Evolutionary conservation across 495 filamentous ascomycete genomes (phyloP).

Genomic region (Aspergillus coremiiformis): DNA sequence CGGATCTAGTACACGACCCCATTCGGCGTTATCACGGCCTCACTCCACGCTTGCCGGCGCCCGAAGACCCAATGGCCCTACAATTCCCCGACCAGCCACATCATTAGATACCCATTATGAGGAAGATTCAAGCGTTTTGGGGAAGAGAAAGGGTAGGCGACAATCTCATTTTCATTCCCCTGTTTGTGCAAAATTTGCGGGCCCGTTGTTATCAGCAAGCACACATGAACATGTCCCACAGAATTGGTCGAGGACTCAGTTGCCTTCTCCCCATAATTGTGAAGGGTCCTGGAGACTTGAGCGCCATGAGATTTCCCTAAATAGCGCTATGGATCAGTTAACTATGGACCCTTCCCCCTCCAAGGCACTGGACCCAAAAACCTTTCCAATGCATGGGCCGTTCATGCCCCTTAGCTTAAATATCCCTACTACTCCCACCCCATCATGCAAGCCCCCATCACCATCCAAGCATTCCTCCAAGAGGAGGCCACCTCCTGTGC

Average conservation of each 20-base stretch:
- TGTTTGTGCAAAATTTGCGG: slow-evolving; percentile 16
- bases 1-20: slow-evolving; percentile 45
- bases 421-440: slow-evolving; percentile 15
- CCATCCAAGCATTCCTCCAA: slow-evolving; percentile 19
- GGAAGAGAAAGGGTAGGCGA: slow-evolving; percentile 66
- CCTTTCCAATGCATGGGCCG: slow-evolving; percentile 5
- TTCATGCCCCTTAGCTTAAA: slow-evolving; percentile 11
- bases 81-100: slow-evolving; percentile 50
- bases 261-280: not conserved
- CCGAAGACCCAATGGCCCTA: slow-evolving; percentile 35
- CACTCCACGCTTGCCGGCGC: slow-evolving; percentile 40
- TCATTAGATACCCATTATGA: slow-evolving; percentile 50
- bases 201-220: slow-evolving; percentile 19
- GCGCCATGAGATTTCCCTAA: slow-evolving; percentile 1
- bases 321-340: slow-evolving; percentile 9
- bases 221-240: slow-evolving; percentile 10
- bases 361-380: slow-evolving; percentile 2
- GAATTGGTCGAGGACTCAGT: too few species aligned
- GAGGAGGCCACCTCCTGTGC: slow-evolving; percentile 15
- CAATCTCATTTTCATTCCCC: slow-evolving; percentile 23
- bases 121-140: slow-evolving; percentile 40
- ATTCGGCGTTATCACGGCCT: slow-evolving; percentile 37
- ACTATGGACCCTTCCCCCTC: slow-evolving; percentile 5
- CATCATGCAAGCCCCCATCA: slow-evolving; percentile 12
- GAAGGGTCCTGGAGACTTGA: slow-evolving; percentile 5